Base-by-base conservation (phyloP, 371 early-diverging fungal species). In the Fennellomyces sp. region DNA sequence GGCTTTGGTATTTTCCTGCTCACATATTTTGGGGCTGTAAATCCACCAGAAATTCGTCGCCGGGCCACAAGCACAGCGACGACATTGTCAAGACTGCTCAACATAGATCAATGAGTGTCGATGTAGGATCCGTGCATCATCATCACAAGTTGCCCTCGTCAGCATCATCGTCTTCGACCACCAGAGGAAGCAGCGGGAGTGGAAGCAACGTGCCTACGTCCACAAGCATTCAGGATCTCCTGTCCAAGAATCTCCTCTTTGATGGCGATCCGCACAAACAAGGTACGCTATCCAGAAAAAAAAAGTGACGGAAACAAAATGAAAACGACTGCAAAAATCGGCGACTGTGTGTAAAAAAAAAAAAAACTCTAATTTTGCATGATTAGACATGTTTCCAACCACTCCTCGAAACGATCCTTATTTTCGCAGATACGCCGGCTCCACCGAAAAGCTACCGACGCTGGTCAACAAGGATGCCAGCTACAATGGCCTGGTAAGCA, bases 31-130 rank as follows among this genome's bases (percentile, higher is more conserved):
- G n/a, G n/a, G n/a, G n/a, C 36, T 13, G 21, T 50, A 33, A 21
- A 30, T n/a, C n/a, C n/a, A n/a, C n/a, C n/a, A 61, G 61, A 54
- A 61, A 58, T 47, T 58, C 54, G 25, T 55, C 51, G n/a, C 56
- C 53, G 21, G 35, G 33, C 33, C 33, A 21, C 21, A 55, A 62
- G 33, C 54, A 49, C 19, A 19, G 12, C 23, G 50, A 57, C n/a
- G 55, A 63, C 29, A 70, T 49, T n/a, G 26, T 58, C 19, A 61
- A 47, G 35, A 60, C 57, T 35, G 56, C 61, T 17, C 36, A 60
- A 11, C 63, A 69, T 41, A 42, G 71, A 33, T 74, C 75, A 23
- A 68, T 70, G 57, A 68, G 71, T 45, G 64, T 74, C 10, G 75
- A 74, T 52, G 75, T 69, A 3, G 69, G 68, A 42, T 60, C 70